A percentile compares a stretch with the other conserved stretches of the same genome.
These are phyloP conservation scores for Elymus sibiricus DNA, from an alignment of 176 grass and related monocot species.

Conservation along the genomic window DNA sequence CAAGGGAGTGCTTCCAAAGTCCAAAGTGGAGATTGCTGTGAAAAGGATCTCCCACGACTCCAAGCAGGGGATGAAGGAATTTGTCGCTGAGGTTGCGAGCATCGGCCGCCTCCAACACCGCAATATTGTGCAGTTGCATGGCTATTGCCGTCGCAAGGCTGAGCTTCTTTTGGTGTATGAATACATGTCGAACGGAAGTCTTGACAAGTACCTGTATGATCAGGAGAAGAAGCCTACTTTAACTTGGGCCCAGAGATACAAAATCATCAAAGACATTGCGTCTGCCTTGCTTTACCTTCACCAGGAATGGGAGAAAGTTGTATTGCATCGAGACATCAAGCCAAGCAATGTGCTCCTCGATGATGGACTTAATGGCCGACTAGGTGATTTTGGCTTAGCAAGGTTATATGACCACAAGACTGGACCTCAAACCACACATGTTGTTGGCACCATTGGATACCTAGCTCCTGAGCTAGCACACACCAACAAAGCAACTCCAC, in stretches of 20 bases:
- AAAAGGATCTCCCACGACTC: slow-evolving; percentile 3
- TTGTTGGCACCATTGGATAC: slow-evolving; percentile 14
- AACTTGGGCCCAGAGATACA: neutral
- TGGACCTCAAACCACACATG: slow-evolving; percentile 13
- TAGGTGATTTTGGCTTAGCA: slow-evolving; percentile 1
- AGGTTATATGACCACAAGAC: neutral
- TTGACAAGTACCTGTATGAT: slow-evolving; percentile 23
- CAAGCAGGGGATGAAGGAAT: neutral
- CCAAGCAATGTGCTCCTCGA: slow-evolving; percentile 18
- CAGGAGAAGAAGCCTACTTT: neutral
- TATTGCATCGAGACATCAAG: slow-evolving; percentile 4
- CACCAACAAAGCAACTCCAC: slow-evolving; percentile 1
- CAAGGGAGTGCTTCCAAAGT: neutral
- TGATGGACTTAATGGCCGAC: neutral
- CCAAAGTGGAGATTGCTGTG: neutral
- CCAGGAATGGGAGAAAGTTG: slow-evolving; percentile 13
- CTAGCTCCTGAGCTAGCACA: slow-evolving; percentile 9
- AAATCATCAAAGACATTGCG: neutral
- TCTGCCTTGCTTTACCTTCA: slow-evolving; percentile 9
- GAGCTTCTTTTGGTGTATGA: slow-evolving; percentile 15
- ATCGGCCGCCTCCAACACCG: neutral
- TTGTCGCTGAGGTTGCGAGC: neutral
- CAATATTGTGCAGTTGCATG: neutral
- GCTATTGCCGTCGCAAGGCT: neutral
- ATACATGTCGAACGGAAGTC: neutral